Base-by-base conservation (phyloP, 2,329 filamentous ascomycete genomes). In the Cladosporium oxysporum region DNA sequence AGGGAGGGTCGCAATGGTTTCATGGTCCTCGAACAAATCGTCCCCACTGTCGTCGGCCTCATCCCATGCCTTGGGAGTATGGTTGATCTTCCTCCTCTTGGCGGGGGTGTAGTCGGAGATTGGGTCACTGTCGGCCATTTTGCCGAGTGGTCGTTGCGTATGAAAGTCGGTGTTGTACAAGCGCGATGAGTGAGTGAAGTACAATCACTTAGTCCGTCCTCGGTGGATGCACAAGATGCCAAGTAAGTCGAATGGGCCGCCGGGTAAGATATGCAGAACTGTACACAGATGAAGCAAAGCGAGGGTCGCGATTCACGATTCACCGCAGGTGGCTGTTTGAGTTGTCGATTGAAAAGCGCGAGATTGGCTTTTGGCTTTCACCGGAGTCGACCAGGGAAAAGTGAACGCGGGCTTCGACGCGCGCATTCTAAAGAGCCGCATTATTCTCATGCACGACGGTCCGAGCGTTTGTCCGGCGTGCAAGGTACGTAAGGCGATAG, bases 1-100 rank as follows among this genome's bases (percentile, higher is more conserved):
- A 50, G 59, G 53, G 21, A 67, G 67, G 12, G 83, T 85, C 67
- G 80, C 81, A 61, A 84, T 73, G 12, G 83, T 85, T 67, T 85
- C 81, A 52, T 78, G 79, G 64, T 83, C 79, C 52, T 84, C 82
- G 64, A 84, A 83, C 50, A 83, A 71, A 10, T 83, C 81, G 66
- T 84, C 83, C 8, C 78, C 81, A 68, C 76, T 80, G 67, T 83
- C 82, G 26, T 79, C 74, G 37, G 79, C 77, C 11, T 79, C 81
- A 64, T 73, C 70, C 72, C 71, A 76, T 28, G 68, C 66, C 62
- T 69, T 73, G 18, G 68, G 65, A 35, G 52, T 52, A 28, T 62
- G 66, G 35, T 58, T 59, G 58, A 75, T 67, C 68, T 74, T 76
- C 67, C 75, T 69, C 62, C 75, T 72, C 71, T 78, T 78, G 53